phyloP scores from a whole-genome alignment of 139 green algal genomes.

The Chlorella sp. region DNA sequence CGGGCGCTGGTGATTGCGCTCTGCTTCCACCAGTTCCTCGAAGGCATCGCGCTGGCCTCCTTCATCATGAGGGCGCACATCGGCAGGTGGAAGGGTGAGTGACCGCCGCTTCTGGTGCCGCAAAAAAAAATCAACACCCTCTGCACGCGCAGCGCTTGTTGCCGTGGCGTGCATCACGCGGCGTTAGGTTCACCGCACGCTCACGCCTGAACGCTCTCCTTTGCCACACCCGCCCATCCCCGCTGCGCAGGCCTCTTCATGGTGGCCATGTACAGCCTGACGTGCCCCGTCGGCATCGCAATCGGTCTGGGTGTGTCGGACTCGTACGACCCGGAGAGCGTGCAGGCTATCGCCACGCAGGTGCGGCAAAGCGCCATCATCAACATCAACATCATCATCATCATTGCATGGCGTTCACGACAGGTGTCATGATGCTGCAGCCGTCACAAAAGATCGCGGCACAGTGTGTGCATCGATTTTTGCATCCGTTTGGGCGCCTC shows the following conservation, averaged over 20 bases:
- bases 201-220: no score
- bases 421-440: no score
- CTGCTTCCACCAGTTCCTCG: constrained; percentile 16
- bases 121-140: no score
- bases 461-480: neutral
- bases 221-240: no score
- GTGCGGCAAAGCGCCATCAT: neutral
- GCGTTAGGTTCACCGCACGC: no score
- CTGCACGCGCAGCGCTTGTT: no score
- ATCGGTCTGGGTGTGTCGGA: neutral
- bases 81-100: neutral
- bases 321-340: neutral
- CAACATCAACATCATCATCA: constrained; percentile 17
- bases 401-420: no score
- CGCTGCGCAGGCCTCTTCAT: constrained; percentile 11
- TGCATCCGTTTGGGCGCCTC: no score
- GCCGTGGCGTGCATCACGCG: no score
- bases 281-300: constrained; percentile 2
- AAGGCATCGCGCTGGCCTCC: constrained; percentile 6
- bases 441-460: neutral
- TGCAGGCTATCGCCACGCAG: neutral
- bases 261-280: constrained; percentile 9
- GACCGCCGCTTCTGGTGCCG: no score
- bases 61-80: constrained; percentile 2
- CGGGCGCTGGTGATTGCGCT: constrained; percentile 6